A percentile compares a stretch with the other conserved stretches of the same genome.
These are phyloP conservation scores for Emericellopsis terricola DNA, from an alignment of 495 filamentous ascomycete genomes.

Conservation along the genomic window DNA sequence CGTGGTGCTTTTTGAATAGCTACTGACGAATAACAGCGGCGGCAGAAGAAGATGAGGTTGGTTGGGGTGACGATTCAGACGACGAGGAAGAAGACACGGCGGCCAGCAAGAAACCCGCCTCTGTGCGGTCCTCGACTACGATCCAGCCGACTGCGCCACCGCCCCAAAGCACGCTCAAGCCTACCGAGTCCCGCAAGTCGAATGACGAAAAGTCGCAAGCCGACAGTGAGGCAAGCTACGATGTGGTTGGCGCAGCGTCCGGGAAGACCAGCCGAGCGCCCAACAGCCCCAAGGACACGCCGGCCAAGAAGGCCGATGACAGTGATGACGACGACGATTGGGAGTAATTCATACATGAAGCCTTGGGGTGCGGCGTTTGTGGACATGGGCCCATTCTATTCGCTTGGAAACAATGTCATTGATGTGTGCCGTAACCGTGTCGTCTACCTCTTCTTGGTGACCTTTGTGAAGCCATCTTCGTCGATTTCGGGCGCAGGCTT, in stretches of 20 bases:
- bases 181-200: constrained; percentile 54
- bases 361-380: too few relatives aligned
- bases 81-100: constrained; percentile 12
- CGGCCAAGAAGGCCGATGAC: constrained; percentile 26
- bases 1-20: neutral
- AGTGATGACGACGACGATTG: constrained; percentile 56
- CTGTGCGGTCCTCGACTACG: constrained; percentile 32
- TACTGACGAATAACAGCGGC: constrained; percentile 21
- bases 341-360: too few relatives aligned
- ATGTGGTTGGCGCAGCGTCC: constrained; percentile 59
- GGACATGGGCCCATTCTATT: constrained; percentile 1
- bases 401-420: neutral
- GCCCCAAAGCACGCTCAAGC: constrained; percentile 25
- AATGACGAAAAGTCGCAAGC: constrained; percentile 71
- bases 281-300: constrained; percentile 47
- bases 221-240: constrained; percentile 85
- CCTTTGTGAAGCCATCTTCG: constrained; percentile 89
- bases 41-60: constrained; percentile 55
- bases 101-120: constrained; percentile 15
- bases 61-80: constrained; percentile 54
- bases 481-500: constrained; percentile 63
- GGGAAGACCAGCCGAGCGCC: constrained; percentile 61
- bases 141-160: constrained; percentile 24
- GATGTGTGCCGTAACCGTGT: neutral
- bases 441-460: constrained; percentile 46